Percentiles rank a stretch among this genome's conserved stretches.
phyloP scores from a whole-genome alignment of 2,329 filamentous ascomycete species.

The Neopestalotiopsis sp. region DNA sequence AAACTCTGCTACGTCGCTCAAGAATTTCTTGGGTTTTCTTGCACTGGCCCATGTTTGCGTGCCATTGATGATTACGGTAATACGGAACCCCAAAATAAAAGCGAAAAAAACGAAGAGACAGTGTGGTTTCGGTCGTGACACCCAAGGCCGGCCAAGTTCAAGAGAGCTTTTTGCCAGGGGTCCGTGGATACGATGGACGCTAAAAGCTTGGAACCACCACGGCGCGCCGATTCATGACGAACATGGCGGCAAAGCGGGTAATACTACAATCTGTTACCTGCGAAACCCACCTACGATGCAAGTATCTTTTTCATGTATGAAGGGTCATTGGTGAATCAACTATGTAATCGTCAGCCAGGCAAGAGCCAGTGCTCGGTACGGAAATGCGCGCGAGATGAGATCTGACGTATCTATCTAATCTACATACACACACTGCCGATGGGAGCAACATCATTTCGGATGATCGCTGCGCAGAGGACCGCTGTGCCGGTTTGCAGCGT shows the following conservation, averaged over 20 bases:
- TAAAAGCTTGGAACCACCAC: constrained; percentile 9
- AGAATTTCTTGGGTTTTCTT: neutral
- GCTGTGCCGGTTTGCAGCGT: neutral
- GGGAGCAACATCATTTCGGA: neutral
- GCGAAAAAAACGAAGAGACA: neutral
- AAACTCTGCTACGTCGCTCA: neutral
- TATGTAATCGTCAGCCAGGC: neutral
- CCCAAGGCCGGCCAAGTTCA: neutral
- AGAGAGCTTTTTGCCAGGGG: neutral
- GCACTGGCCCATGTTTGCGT: neutral
- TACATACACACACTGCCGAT: neutral
- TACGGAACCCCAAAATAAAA: no score
- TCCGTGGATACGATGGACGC: constrained; percentile 12
- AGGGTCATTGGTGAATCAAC: neutral
- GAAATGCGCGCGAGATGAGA: neutral
- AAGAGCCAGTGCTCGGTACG: neutral
- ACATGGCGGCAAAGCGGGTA: constrained; percentile 13
- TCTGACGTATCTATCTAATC: constrained; percentile 1
- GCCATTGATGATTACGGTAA: neutral
- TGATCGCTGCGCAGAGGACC: neutral
- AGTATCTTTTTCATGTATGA: neutral
- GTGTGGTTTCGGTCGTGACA: constrained; percentile 6
- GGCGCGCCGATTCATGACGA: constrained; percentile 11
- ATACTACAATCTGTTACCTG: neutral
- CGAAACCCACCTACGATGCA: neutral